Evolutionary conservation across 768 basidiomycete species (phyloP), one percentile per base, ranked within the genome.

Genomic region (Trichaptum fuscoviolaceum): DNA sequence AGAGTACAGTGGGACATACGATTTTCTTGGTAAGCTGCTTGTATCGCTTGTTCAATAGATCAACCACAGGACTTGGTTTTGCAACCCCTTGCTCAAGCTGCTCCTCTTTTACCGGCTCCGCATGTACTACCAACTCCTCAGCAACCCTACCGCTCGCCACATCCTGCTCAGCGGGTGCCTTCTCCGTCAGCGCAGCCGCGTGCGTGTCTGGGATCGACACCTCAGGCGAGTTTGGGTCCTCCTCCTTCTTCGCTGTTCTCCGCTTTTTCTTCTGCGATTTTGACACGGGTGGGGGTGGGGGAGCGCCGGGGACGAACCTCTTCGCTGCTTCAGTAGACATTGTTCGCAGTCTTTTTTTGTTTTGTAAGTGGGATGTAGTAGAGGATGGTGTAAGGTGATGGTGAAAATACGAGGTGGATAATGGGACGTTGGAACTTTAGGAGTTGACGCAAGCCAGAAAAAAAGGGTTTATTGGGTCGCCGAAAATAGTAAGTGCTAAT

Each of bases 11-110:
- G 9, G n/a, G 35, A 79, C 86, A 70, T 74, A 92, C 93, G 69
- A 95, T 91, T 78, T 95, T 96, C 82, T 95, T 95, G 65, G 82
- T 83, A 24, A 92, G 83, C 52, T 84, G 81, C 69, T 92, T 91
- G 72, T 92, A 77, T 63, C 93, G 84, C 78, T 94, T 95, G 72
- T 82, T 81, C 68, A 96, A 78, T 68, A 96, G 83, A 60, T 95
- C 93, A 63, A 90, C 85, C 65, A 91, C 83, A 8, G 93, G 88
- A 68, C 89, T 91, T 20, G 75, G 77, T 74, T 87, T 91, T 35
- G 69, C 70, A 52, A 62, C 12, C 58, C 65, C 62, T 66, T 80
- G 71, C 57, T 63, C 67, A 66, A 71, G 67, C 62, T 73, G 65
- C 52, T 85, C 85, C 67, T 63, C 64, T 36, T 66, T 61, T 30